Evolutionary conservation across 495 filamentous ascomycete species (phyloP).

Genomic region (Chaetomium tenue): DNA sequence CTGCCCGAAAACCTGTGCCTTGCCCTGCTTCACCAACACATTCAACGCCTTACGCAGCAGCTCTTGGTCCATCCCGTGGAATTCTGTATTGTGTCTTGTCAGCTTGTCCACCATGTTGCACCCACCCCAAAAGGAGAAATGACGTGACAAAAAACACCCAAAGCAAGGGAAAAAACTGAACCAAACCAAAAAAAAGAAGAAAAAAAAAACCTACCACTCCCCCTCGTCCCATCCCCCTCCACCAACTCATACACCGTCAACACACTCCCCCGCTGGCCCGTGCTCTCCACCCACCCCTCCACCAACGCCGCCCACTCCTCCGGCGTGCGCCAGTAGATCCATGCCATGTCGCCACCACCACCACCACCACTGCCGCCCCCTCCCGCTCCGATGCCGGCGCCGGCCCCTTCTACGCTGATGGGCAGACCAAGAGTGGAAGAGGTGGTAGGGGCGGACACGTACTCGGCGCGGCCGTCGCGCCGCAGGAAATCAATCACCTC

Average conservation of each 20-base stretch:
- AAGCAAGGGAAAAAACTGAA: not conserved
- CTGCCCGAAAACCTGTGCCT: constrained; percentile 86
- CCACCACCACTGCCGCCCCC: constrained; percentile 53
- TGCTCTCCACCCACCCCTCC: constrained; percentile 49
- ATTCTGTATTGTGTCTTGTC: constrained; percentile 53
- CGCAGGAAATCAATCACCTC: constrained; percentile 73
- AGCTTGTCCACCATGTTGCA: not conserved
- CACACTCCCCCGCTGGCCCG: constrained; percentile 48
- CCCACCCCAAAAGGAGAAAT: not conserved
- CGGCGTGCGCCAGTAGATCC: constrained; percentile 50
- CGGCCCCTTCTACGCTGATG: no score
- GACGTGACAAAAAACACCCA: no score
- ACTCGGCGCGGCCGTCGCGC: constrained; percentile 67
- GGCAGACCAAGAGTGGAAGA: no score
- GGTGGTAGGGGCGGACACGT: constrained; percentile 38
- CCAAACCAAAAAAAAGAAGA: constrained; percentile 5
- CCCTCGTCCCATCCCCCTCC: constrained; percentile 45
- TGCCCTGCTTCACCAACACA: constrained; percentile 80
- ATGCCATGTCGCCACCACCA: constrained; percentile 50
- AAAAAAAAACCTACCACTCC: constrained; percentile 34
- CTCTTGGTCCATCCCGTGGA: constrained; percentile 82
- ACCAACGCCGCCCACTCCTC: constrained; percentile 50
- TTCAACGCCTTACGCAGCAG: constrained; percentile 73
- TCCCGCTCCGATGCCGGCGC: constrained; percentile 46
- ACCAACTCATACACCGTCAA: constrained; percentile 51